Base-by-base conservation (phyloP, 768 basidiomycete species). In the Boletus rufocinnamomeus region DNA sequence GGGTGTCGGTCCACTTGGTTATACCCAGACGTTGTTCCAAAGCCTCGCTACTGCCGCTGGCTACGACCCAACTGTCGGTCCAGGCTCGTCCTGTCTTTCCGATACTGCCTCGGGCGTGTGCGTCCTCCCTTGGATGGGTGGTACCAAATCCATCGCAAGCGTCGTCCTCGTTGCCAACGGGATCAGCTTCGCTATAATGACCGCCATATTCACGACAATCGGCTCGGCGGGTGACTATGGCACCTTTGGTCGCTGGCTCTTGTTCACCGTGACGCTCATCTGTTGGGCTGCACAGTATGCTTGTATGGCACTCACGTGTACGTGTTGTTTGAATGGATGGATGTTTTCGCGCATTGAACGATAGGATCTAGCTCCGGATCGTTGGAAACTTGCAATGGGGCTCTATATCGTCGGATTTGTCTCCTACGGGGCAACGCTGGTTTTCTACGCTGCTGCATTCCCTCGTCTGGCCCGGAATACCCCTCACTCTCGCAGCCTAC, bases 281-380 rank as follows among this genome's bases (percentile, higher is more conserved):
- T 92, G 89, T 59, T 94, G 92, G 92, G 87, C 75, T 1, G 82
- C 89, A 4, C 90, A 92, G 66, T 94, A 87, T 62, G 84, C 88
- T 0, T 87, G 83, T 68, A 85, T 93, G 80, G 79, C 82, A 23
- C 77, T 93, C 23, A 89, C 88, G 0, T 75, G 89, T 89, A 64
- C 23, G 83, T 75, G 19, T 43, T 17, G 5, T 50, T 23, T 3
- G 2, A 4, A 28, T 21, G 9, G 3, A 5, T 30, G 13, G 2
- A 6, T 3, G 35, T 46, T 16, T n/a, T 17, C 25, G 7, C 14
- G 19, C 28, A 43, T 17, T 61, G 35, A 54, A 49, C 4, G 19
- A 19, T 11, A 19, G 13, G n/a, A 11, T 50, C 35, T 61, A 89
- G 88, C 74, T 28, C 85, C 88, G 2, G 79, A 79, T 27, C 80